These are phyloP conservation scores for Fraxinus sp. DNA, from an alignment of 305 asterid genomes.

Conservation along the genomic window DNA sequence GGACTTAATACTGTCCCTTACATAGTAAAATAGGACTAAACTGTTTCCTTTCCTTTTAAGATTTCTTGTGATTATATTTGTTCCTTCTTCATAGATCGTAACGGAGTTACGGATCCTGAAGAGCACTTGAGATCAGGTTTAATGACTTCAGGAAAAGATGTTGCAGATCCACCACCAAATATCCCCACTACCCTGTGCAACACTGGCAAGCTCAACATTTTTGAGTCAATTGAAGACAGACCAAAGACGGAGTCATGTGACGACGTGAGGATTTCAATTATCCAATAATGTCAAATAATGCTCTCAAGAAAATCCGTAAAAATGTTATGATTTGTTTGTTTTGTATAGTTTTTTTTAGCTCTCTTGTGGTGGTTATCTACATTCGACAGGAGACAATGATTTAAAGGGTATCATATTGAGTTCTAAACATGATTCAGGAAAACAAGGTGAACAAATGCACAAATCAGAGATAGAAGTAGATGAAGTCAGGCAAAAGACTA, in stretches of 20 bases:
- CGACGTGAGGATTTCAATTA: constrained; percentile 44
- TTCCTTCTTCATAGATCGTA: constrained; percentile 43
- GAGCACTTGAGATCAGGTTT: constrained; percentile 35
- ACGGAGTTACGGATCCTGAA: constrained; percentile 42
- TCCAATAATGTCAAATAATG: constrained; percentile 19
- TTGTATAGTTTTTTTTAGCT: neutral
- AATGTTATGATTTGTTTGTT: constrained; percentile 1
- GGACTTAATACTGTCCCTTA: neutral
- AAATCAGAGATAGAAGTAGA: constrained; percentile 35
- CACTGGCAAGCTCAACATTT: constrained; percentile 33
- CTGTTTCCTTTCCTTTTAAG: neutral
- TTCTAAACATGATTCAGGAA: constrained; percentile 21
- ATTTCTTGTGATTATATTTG: neutral
- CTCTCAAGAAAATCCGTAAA: constrained; percentile 14
- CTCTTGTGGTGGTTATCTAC: neutral
- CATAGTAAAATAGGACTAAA: neutral
- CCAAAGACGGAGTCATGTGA: constrained; percentile 32
- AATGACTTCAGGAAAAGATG: constrained; percentile 33
- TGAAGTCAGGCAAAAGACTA: constrained; percentile 32
- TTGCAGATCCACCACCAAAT: constrained; percentile 32
- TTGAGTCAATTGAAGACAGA: constrained; percentile 25
- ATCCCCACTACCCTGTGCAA: constrained; percentile 18
- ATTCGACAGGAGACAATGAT: neutral
- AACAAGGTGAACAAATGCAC: constrained; percentile 32
- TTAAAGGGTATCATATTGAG: neutral